Evolutionary conservation across 1,139 yeast species (phyloP).

Genomic region (Blastobotrys raffinosifermentans): DNA sequence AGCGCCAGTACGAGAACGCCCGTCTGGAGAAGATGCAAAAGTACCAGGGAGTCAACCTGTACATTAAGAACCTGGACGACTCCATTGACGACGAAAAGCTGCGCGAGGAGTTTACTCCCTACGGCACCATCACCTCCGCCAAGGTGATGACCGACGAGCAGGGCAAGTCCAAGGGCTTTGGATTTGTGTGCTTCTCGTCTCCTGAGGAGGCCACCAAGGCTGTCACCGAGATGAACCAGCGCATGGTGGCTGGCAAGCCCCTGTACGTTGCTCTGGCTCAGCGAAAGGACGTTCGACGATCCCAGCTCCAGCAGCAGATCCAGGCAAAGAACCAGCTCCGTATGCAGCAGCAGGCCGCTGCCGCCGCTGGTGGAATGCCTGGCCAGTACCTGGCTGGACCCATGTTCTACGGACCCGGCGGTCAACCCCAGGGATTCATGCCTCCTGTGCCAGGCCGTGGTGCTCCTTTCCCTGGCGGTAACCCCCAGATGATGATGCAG

Average conservation of each 20-base stretch:
- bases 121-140: slow-evolving; percentile 93
- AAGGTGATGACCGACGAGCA: slow-evolving; percentile 93
- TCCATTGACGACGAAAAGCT: slow-evolving; percentile 85
- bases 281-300: slow-evolving; percentile 96
- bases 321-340: slow-evolving; percentile 98
- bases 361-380: slow-evolving; percentile 74
- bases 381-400: slow-evolving; percentile 91
- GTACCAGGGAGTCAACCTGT: slow-evolving; percentile 97
- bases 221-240: slow-evolving; percentile 96
- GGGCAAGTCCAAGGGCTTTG: slow-evolving; percentile 97
- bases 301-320: slow-evolving; percentile 95
- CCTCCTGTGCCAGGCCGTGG: slow-evolving; percentile 61
- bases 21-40: slow-evolving; percentile 89
- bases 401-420: slow-evolving; percentile 74
- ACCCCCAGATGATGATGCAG: slow-evolving; percentile 76
- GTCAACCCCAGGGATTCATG: slow-evolving; percentile 76
- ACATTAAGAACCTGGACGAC: slow-evolving; percentile 95
- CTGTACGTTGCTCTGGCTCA: slow-evolving; percentile 98
- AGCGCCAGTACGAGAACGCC: slow-evolving; percentile 89
- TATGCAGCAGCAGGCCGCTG: slow-evolving; percentile 78
- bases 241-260: slow-evolving; percentile 93
- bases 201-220: slow-evolving; percentile 99
- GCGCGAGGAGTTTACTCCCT: slow-evolving; percentile 87
- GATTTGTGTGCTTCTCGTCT: slow-evolving; percentile 95
- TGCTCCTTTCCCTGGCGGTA: slow-evolving; percentile 79